phyloP scores from a whole-genome alignment of 495 filamentous ascomycete genomes.

The Aspergillus indologenus region DNA sequence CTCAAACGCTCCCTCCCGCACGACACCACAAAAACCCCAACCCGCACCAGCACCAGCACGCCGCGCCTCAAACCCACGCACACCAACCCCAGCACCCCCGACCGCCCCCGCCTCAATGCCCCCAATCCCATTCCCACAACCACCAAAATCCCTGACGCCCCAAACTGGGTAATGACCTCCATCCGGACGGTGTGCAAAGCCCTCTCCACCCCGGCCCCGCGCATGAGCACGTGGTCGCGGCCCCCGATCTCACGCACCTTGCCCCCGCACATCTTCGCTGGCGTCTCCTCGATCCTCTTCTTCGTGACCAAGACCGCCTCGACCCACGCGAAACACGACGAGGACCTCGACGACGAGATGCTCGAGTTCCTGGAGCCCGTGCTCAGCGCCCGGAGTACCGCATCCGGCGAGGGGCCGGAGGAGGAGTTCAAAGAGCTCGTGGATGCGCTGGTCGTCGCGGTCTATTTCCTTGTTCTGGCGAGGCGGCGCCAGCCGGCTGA shows the following conservation, averaged over 20 bases:
- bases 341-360: slow-evolving; percentile 38
- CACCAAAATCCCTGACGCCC: slow-evolving; percentile 48
- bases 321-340: slow-evolving; percentile 21
- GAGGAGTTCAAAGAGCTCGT: slow-evolving; percentile 44
- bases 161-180: slow-evolving; percentile 63
- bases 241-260: slow-evolving; percentile 46
- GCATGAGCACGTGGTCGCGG: slow-evolving; percentile 44
- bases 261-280: slow-evolving; percentile 62
- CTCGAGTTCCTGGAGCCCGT: slow-evolving; percentile 40
- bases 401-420: slow-evolving; percentile 26
- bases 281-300: slow-evolving; percentile 55
- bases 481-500: slow-evolving; percentile 35
- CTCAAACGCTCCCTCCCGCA: slow-evolving; percentile 35
- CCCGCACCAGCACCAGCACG: slow-evolving; percentile 14
- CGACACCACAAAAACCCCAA: slow-evolving; percentile 16
- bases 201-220: slow-evolving; percentile 51
- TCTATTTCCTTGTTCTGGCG: slow-evolving; percentile 62
- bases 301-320: slow-evolving; percentile 32
- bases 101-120: slow-evolving; percentile 6
- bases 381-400: slow-evolving; percentile 23
- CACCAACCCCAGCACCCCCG: slow-evolving; percentile 6
- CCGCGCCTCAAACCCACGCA: too few species aligned
- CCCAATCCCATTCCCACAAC: slow-evolving; percentile 24
- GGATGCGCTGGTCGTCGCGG: slow-evolving; percentile 54
- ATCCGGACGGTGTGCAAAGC: slow-evolving; percentile 64